Evolutionary conservation across 2,329 filamentous ascomycete species (phyloP), one percentile per base, ranked within the genome.

Genomic region (Microdochium trichocladiopsis): DNA sequence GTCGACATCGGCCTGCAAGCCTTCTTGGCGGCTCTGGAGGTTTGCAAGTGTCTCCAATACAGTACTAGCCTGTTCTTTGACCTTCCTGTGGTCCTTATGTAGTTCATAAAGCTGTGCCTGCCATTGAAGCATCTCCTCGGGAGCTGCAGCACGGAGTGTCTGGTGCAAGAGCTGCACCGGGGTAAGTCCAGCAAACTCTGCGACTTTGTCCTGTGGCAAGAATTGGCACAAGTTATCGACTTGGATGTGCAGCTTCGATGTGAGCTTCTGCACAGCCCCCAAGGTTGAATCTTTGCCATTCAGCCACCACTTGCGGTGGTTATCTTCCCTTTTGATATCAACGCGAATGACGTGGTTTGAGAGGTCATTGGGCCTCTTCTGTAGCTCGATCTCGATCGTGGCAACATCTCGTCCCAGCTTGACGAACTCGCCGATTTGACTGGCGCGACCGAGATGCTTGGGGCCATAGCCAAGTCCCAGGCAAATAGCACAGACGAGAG

Each of bases 141-240:
- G 85, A 0, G 92, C 94, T 6, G 91, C 92, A 31, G 94, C 94
- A 63, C 91, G 84, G 56, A 96, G 84, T 0, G 94, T 99, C 61
- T 94, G 89, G 54, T 84, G 79, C 1, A 99, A 77, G 21, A 96
- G 79, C 47, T 95, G 87, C 12, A 95, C 76, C 0, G 93, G 87
- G 9, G 83, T 88, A 59, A 95, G 81, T 4, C 82, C 87, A 4
- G 94, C 90, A 65, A 99, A 99, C 64, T 96, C 92, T 23, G 91
- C 90, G 1, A 99, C 94, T 59, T 92, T 88, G 66, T 99, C 94
- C 68, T 99, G 94, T 0, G 94, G 94, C 47, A 99, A 73, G 61
- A 99, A 99, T 66, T 99, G 94, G 67, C 94, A 99, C 2, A 99
- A 77, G 60, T 99, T 99, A 73, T 99, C 94, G 57, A 97, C 90